Conservation (phyloP, 768 basidiomycete genomes). For the Trametes villosa region DNA sequence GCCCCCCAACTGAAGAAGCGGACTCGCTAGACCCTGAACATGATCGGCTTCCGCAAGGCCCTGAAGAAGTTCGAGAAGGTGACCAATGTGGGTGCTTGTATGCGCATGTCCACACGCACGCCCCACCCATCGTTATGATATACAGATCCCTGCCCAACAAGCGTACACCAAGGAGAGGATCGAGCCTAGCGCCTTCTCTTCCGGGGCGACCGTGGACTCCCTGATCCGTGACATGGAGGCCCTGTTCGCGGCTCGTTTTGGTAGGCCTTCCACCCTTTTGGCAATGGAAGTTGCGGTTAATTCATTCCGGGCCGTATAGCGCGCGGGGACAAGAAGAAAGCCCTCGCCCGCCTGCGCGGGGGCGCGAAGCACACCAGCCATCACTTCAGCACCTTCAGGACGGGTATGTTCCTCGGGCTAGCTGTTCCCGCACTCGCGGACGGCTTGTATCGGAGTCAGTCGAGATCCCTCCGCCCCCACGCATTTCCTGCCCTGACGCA, state of each 20-base stretch:
- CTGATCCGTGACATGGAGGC: slow-evolving; percentile 81
- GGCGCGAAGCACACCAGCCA: slow-evolving; percentile 56
- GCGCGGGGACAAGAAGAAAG: slow-evolving; percentile 79
- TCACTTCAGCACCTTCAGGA: slow-evolving; percentile 73
- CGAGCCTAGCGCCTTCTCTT: slow-evolving; percentile 68
- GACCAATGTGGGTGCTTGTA: slow-evolving; percentile 53
- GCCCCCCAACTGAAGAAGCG: not conserved
- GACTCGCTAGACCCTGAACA: slow-evolving; percentile 40
- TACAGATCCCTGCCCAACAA: slow-evolving; percentile 69
- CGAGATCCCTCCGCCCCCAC: not conserved
- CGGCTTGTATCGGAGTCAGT: slow-evolving; percentile 67
- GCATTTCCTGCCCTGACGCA: too few species aligned
- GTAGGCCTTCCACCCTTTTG: slow-evolving; percentile 45
- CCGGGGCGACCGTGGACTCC: slow-evolving; percentile 57
- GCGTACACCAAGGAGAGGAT: slow-evolving; percentile 85
- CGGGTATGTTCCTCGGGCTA: slow-evolving; percentile 73
- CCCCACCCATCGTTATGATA: not conserved
- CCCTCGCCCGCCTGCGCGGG: slow-evolving; percentile 67
- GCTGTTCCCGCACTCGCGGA: slow-evolving; percentile 68
- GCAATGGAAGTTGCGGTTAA: not conserved
- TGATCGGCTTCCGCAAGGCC: slow-evolving; percentile 88
- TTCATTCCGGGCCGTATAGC: slow-evolving; percentile 38
- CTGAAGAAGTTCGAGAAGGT: slow-evolving; percentile 86
- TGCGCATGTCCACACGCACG: not conserved
- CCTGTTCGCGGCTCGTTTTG: slow-evolving; percentile 75